Conservation (phyloP, 805 yeast species). For the Lipomyces lipofer region DNA sequence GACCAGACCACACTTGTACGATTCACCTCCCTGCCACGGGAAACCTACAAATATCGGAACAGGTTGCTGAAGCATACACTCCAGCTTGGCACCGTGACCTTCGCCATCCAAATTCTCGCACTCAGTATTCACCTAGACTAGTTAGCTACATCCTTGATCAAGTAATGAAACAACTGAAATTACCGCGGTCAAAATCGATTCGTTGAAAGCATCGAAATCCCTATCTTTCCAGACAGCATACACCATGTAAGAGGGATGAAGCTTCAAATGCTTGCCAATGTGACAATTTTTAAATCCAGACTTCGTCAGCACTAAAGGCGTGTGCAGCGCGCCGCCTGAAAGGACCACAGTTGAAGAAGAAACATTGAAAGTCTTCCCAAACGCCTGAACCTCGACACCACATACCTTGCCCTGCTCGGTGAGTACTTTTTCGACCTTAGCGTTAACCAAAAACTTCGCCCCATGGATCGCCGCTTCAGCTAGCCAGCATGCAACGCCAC, state of each 20-base stretch:
- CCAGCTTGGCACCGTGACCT: conserved; percentile 55
- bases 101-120: conserved; percentile 53
- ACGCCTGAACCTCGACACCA: conserved; percentile 47
- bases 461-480: conserved; percentile 50
- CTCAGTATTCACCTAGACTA: conserved; percentile 33
- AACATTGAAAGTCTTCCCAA: conserved; percentile 35
- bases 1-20: conserved; percentile 40
- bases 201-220: conserved; percentile 44
- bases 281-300: conserved; percentile 53
- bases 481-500: conserved; percentile 54
- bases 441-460: conserved; percentile 49
- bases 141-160: neutral
- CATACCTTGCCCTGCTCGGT: conserved; percentile 48
- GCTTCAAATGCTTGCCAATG: conserved; percentile 53
- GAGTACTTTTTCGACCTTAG: conserved; percentile 44
- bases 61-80: conserved; percentile 52
- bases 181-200: conserved; percentile 53
- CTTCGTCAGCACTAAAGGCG: conserved; percentile 50
- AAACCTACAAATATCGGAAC: conserved; percentile 41
- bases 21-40: conserved; percentile 48
- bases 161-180: conserved; percentile 34
- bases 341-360: conserved; percentile 49
- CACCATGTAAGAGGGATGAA: conserved; percentile 50
- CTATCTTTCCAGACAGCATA: conserved; percentile 46
- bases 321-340: conserved; percentile 51